Percentiles rank a stretch among this genome's conserved stretches.
phyloP scores from a whole-genome alignment of 2,329 filamentous ascomycete genomes.

The Diaporthe batatas region DNA sequence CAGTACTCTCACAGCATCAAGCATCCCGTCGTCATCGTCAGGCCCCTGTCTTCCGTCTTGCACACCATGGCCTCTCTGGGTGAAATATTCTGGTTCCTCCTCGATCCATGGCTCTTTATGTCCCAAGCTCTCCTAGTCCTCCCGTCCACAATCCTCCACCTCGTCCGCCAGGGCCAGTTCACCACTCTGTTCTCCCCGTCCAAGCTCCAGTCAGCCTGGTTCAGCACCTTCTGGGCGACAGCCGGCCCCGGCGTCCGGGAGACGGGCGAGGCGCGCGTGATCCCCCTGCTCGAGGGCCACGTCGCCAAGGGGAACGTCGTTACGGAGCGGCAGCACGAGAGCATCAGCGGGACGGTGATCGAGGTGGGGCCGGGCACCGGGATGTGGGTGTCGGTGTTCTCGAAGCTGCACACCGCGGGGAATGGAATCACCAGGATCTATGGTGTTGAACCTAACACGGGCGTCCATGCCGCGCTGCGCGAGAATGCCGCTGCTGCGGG shows the following conservation, averaged over 20 bases:
- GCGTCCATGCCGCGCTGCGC: constrained; percentile 63
- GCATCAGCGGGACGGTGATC: constrained; percentile 64
- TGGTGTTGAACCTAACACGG: constrained; percentile 74
- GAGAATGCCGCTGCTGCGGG: constrained; percentile 63
- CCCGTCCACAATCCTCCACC: constrained; percentile 55
- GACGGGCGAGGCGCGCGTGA: constrained; percentile 57
- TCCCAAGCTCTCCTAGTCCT: constrained; percentile 61
- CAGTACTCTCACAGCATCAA: background rate
- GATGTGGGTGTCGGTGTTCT: constrained; percentile 70
- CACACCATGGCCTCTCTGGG: constrained; percentile 38
- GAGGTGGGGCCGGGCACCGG: constrained; percentile 75
- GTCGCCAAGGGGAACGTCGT: constrained; percentile 52
- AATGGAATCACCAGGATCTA: constrained; percentile 62
- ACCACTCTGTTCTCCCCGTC: constrained; percentile 56
- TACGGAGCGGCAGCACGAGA: constrained; percentile 43
- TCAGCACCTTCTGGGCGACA: constrained; percentile 71
- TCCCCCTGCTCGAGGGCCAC: constrained; percentile 68
- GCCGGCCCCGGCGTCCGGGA: constrained; percentile 65
- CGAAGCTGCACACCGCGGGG: constrained; percentile 38
- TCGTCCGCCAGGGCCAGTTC: constrained; percentile 66
- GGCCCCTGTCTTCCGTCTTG: background rate
- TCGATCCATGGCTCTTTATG: constrained; percentile 68
- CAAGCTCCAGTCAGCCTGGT: constrained; percentile 65
- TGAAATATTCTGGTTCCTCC: constrained; percentile 51
- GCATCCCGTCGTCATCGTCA: background rate